Evolutionary conservation across 208 protist genomes (phyloP), one percentile per base, ranked within the genome.

Genomic region (Baffinella frigidus): DNA sequence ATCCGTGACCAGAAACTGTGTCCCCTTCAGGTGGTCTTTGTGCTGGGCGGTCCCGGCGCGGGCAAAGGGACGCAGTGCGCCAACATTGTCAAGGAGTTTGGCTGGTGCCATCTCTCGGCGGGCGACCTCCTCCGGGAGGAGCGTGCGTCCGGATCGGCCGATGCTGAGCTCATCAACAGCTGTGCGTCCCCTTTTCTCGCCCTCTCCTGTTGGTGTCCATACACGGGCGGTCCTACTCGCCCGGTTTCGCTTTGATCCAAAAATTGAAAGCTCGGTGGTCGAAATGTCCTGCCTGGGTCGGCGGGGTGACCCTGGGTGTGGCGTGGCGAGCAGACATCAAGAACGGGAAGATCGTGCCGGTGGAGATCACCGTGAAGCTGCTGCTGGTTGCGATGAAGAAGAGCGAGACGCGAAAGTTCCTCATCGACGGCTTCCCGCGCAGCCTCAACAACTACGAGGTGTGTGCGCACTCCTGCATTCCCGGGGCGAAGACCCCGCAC

Each of bases 21-120:
- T n/a, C n/a, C n/a, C n/a, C n/a, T n/a, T n/a, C n/a, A 73, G 83
- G 83, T 90, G 83, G 83, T 90, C 20, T 90, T 90, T 39, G 83
- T 90, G 30, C 83, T 90, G 14, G 95, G 95, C 14, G 95, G 94
- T 35, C 95, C 95, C 20, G 95, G 94, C 9, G 83, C 94, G 14
- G 95, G 95, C n/a, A 96, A 96, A 74, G 95, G 95, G 24, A 96
- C 95, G n/a, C 95, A 96, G 83, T 95, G 94, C 43, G 64, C 35
- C 3, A 50, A 74, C 5, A 96, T 96, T 43, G 94, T 95, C 68
- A 71, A 94, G 38, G 80, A 95, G 24, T 95, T 92, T 48, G 95
- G 94, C 1, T 94, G 94, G 81, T 72, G 72, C 24, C 94, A 96
- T 92, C 51, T 96, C 0, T 95, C 94, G 24, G 94, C 95, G 30